Evolutionary conservation across 495 filamentous ascomycete species (phyloP), one percentile per base, ranked within the genome.

Genomic region (Aspergillus asperescens): DNA sequence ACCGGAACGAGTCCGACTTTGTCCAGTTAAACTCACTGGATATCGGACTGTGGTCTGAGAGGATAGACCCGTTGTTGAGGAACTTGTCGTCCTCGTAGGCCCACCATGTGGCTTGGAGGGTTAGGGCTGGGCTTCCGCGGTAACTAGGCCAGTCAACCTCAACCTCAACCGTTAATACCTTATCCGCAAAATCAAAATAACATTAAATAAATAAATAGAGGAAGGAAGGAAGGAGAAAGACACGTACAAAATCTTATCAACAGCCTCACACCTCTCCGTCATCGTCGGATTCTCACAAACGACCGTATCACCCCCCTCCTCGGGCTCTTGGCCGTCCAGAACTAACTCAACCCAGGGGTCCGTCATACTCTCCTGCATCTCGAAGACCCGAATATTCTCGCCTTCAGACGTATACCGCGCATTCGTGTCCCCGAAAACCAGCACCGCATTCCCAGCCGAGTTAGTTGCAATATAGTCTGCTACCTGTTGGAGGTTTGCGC

Each of bases 31-130:
- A 79, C 48, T 77, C 75, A 0, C 77, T 75, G 4, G 70, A 61
- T 27, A 85, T 64, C 0, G 82, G 80, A 55, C 84, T 82, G 46
- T 86, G 81, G 57, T 85, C 82, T 5, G 77, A 79, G 22, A 87
- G 68, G 7, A 84, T 64, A 27, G 62, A 65, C 1, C 79, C 78
- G 7, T 58, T 78, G 59, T 81, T 74, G 1, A 81, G 62, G 62
- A 84, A 86, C 16, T 62, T 61, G 8, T 54, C 25, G 42, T 68
- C 69, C 16, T 70, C 79, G 52, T 85, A 84, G 47, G 59, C 57
- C 58, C 75, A 81, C 24, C 59, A 59, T 0, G 65, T 69, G 0
- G 76, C 73, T 7, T 54, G 48, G 8, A 85, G 60, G 0, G 58
- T 60, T 0, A 82, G 54, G 1, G 79, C 56, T 6, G 69, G 65